Percentiles rank a stretch among this genome's conserved stretches.
Evolutionary conservation across 768 basidiomycete genomes (phyloP).

Genomic region (Leccinum disarticulatum): DNA sequence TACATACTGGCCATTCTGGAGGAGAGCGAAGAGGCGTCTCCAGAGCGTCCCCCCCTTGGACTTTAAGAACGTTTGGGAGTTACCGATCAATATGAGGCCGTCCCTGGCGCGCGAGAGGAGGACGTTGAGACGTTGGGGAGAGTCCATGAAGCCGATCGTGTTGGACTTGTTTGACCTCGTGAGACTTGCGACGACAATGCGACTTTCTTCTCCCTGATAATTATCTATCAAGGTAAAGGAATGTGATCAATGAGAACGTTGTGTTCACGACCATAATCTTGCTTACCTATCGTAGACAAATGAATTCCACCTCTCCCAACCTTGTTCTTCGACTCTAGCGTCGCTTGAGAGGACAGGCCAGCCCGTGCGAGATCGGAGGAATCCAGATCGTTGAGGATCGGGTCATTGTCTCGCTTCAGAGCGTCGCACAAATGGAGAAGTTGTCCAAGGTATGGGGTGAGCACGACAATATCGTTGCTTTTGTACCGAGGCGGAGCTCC

Average conservation of each 20-base stretch:
- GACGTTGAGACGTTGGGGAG: slow-evolving; percentile 67
- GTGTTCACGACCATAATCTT: background rate
- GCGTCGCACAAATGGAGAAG: slow-evolving; percentile 47
- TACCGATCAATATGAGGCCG: slow-evolving; percentile 64
- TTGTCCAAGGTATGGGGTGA: slow-evolving; percentile 73
- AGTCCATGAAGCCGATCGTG: slow-evolving; percentile 68
- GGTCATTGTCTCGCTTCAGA: slow-evolving; percentile 50
- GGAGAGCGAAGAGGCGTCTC: slow-evolving; percentile 11
- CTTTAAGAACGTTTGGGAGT: slow-evolving; percentile 53
- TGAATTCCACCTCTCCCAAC: slow-evolving; percentile 34
- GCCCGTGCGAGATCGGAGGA: slow-evolving; percentile 54
- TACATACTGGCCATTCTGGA: slow-evolving; percentile 9
- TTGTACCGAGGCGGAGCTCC: too few species aligned
- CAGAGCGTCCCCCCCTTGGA: slow-evolving; percentile 20
- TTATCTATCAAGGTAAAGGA: slow-evolving; percentile 45
- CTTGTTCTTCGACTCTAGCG: slow-evolving; percentile 27
- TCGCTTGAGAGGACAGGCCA: slow-evolving; percentile 43
- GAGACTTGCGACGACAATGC: slow-evolving; percentile 60
- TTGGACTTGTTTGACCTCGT: slow-evolving; percentile 54
- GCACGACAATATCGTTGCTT: slow-evolving; percentile 57
- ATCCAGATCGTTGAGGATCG: slow-evolving; percentile 63
- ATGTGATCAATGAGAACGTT: background rate
- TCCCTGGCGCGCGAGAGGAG: slow-evolving; percentile 67
- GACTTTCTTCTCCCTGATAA: slow-evolving; percentile 72
- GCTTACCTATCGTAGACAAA: slow-evolving; percentile 61